Base-by-base conservation (phyloP, 2,329 filamentous ascomycete genomes). In the Colletotrichum euphorbiae region DNA sequence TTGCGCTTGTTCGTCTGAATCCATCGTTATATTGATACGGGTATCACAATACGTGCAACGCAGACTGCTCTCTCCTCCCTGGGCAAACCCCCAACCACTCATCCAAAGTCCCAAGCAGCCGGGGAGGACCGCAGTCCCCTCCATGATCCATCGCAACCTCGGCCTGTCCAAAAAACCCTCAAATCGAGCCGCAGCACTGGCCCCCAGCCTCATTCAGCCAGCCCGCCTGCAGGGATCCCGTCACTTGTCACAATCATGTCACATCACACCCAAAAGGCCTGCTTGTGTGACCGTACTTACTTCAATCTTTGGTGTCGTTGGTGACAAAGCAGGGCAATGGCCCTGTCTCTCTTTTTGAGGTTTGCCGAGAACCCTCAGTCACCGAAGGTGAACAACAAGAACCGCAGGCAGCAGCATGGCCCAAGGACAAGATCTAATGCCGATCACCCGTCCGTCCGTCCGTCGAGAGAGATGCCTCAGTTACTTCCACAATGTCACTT, bases 201-300 rank as follows among this genome's bases (percentile, higher is more conserved):
- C n/a, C 21, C 15, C 40, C 36, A 11, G 38, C 60, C n/a, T 52
- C 40, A 13, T 13, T 21, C 24, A 24, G 24, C 62, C 42, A 46
- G 61, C 40, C 12, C 19, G 46, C 54, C 55, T 68, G 61, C 65
- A 65, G 65, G 60, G 54, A 65, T 56, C 46, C 62, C 45, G 54
- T 59, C 61, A 68, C 60, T 65, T 68, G 65, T 65, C 65, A 68
- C 31, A 33, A 24, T 46, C 21, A n/a, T 38, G 36, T 56, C 31
- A 59, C 45, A 65, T 24, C 61, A 50, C 46, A 50, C 46, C 15
- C 21, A 15, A 21, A 19, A 17, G 12, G 15, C 17, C 43, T 13
- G 17, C 21, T 19, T 19, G 48, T 48, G 21, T 40, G 24, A 33
- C 33, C 11, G 40, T 33, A 31, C 50, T 55, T 33, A 31, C 55